Base-by-base conservation (phyloP, 1,139 yeast genomes). In the Lodderomyces metapsilosis region DNA sequence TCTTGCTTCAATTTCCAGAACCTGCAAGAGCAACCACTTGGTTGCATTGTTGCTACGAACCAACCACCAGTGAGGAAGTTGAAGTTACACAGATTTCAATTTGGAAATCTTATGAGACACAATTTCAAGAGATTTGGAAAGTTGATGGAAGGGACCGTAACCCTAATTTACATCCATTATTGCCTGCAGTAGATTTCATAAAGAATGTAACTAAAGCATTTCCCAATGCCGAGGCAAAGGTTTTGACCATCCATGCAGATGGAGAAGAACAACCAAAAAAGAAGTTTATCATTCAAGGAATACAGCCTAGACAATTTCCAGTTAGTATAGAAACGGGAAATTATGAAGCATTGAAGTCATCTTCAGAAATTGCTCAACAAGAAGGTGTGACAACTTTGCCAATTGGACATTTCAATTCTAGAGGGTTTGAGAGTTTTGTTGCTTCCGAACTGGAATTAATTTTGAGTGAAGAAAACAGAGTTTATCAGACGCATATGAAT, bases 171-270 rank as follows among this genome's bases (percentile, higher is more conserved):
- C 80, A 80, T 49, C 79, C 82, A 45, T 70, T 92, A 39, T 73
- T 92, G 37, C 95, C 97, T 1, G 98, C 98, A 0, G 98, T 94
- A 15, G 98, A 92, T 52, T 92, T 92, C 58, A 92, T 92, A 58
- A 89, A 91, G 57, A 92, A 92, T 58, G 98, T 92, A 11, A 84
- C 92, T 20, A 80, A 82, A 44, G 96, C 97, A 1, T 91, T 91
- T 61, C 84, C 88, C n/a, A 80, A 82, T 52, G 88, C 96, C 2
- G 87, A 88, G 44, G 97, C 98, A 1, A 89, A 89, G 91, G 98
- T 92, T 13, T 80, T 91, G 13, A 71, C 70, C 42, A 71, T 79
- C 45, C 58, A 58, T 4, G 72, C 76, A 1, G 77, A 76, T 25
- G 61, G 61, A 7, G 84, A 83, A 7, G 50, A 47, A 30, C 77